Evolutionary conservation across 805 yeast species (phyloP), one percentile per base, ranked within the genome.

Genomic region (Candida tammaniensis): DNA sequence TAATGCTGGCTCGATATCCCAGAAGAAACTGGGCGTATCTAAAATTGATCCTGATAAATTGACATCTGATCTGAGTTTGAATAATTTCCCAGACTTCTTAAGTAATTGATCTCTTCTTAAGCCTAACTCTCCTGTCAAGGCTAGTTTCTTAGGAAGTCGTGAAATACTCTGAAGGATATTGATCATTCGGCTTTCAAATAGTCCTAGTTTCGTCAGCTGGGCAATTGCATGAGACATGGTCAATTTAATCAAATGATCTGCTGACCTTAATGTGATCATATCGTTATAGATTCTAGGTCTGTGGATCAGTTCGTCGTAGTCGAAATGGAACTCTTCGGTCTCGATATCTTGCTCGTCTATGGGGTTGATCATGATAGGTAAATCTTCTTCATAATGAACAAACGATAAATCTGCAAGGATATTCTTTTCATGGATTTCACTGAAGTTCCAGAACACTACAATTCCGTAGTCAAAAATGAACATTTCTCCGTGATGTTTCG

Each of bases 221-320:
- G 98, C 97, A 42, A 93, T 86, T 1, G 98, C 96, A 59, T 93
- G 96, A 1, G 97, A 86, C 76, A 93, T 77, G 5, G 97, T 86
- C 38, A 93, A 66, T 54, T 93, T 93, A 48, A 88, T 86, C 51
- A 91, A 72, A 61, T 89, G 97, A 55, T 91, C 97, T 6, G 95
- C 95, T 1, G 91, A 80, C 36, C 93, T 73, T 32, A 93, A 61
- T 0, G 97, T 88, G 45, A 93, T 83, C 82, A 91, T 84, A 60
- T 93, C 98, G 58, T 93, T 93, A 60, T 82, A 89, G 22, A 91
- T 91, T 38, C 93, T 56, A 3, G 85, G 85, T 31, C 84, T 59
- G 36, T 76, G 81, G 5, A 79, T 68, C 23, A 70, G 74, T 44
- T 63, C 68, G 48, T 80, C 83, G 54, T 84, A 83, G 40, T 80